Evolutionary conservation across 2,329 filamentous ascomycete genomes (phyloP).

Genomic region (Huntiella omanensis): DNA sequence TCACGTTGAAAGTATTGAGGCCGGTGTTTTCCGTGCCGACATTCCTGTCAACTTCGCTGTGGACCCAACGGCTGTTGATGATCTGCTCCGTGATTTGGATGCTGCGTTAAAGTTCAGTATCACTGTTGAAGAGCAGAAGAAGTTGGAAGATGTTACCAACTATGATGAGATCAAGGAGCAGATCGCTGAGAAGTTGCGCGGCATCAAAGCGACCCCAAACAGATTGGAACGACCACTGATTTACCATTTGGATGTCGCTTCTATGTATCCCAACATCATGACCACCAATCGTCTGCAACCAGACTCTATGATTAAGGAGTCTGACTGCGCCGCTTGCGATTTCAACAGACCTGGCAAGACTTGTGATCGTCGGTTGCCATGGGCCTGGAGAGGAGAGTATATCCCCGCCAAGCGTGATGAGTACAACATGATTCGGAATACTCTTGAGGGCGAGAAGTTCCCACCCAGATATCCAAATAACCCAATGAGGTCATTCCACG

Average conservation of each 20-base stretch:
- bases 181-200: slow-evolving; percentile 51
- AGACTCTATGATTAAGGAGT: slow-evolving; percentile 96
- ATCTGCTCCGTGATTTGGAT: slow-evolving; percentile 71
- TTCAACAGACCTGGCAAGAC: slow-evolving; percentile 97
- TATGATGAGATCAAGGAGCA: slow-evolving; percentile 72
- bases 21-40: slow-evolving; percentile 87
- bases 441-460: slow-evolving; percentile 81
- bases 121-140: slow-evolving; percentile 67
- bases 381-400: slow-evolving; percentile 97
- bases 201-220: slow-evolving; percentile 67
- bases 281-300: slow-evolving; percentile 94
- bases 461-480: slow-evolving; percentile 58
- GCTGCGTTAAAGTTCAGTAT: slow-evolving; percentile 77
- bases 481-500: slow-evolving; percentile 56
- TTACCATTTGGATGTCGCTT: slow-evolving; percentile 95
- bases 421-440: slow-evolving; percentile 96
- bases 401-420: slow-evolving; percentile 90
- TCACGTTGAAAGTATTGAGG: slow-evolving; percentile 97
- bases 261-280: slow-evolving; percentile 99
- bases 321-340: slow-evolving; percentile 90
- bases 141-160: slow-evolving; percentile 58
- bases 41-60: slow-evolving; percentile 88
- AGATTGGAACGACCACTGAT: slow-evolving; percentile 74
- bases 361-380: slow-evolving; percentile 83
- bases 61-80: slow-evolving; percentile 76